Evolutionary conservation across 2,329 filamentous ascomycete species (phyloP).

Genomic region (Diaporthe destruens): DNA sequence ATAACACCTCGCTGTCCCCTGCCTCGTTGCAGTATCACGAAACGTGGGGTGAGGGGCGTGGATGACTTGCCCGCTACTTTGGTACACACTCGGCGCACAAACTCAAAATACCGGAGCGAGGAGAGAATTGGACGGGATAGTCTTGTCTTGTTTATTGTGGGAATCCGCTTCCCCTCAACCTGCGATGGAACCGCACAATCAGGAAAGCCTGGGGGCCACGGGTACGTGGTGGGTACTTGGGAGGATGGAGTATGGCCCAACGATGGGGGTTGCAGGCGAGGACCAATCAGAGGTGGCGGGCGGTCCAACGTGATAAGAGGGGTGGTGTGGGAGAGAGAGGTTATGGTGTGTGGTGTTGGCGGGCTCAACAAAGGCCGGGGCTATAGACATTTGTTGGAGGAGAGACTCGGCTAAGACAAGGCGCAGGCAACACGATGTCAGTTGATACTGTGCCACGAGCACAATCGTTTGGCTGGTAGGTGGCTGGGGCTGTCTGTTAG

Average conservation of each 20-base stretch:
- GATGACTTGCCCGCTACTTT: slow-evolving; percentile 33
- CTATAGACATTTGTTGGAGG: neutral
- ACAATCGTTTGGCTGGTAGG: slow-evolving; percentile 25
- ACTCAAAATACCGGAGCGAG: slow-evolving; percentile 26
- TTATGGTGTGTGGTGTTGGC: slow-evolving; percentile 2
- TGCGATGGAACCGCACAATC: slow-evolving; percentile 26
- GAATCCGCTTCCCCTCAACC: neutral
- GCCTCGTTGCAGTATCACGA: slow-evolving; percentile 13
- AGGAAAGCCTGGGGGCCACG: neutral
- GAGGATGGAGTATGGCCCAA: neutral
- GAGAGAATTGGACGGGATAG: neutral
- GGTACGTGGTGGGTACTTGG: slow-evolving; percentile 24
- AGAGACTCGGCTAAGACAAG: slow-evolving; percentile 4
- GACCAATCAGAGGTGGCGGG: slow-evolving; percentile 35
- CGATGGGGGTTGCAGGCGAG: slow-evolving; percentile 1
- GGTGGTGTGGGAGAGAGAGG: slow-evolving; percentile 30
- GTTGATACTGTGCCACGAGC: slow-evolving; percentile 20
- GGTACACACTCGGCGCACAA: slow-evolving; percentile 6
- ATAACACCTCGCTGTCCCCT: neutral
- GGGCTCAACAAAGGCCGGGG: slow-evolving; percentile 24
- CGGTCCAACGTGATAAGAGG: slow-evolving; percentile 41
- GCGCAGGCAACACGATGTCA: slow-evolving; percentile 18
- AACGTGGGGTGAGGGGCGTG: slow-evolving; percentile 30
- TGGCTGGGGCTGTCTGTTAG: too few species aligned
- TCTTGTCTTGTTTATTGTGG: neutral